Conservation (phyloP, 2,329 filamentous ascomycete genomes). For the Tolypocladium endophyticum region DNA sequence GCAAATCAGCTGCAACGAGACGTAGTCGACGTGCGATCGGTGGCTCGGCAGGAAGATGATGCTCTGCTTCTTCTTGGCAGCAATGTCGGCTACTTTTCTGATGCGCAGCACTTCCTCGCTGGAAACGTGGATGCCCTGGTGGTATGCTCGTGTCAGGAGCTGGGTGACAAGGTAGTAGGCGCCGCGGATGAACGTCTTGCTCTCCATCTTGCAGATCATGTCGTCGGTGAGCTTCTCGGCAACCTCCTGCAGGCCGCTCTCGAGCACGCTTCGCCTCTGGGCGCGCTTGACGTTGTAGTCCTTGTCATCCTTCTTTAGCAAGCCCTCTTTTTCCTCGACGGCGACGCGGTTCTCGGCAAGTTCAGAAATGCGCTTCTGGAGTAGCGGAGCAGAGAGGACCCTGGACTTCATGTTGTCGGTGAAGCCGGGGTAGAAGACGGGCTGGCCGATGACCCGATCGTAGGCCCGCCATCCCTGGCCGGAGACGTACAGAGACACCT, state of each 20-base stretch:
- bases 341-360: constrained; percentile 64
- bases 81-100: constrained; percentile 70
- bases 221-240: constrained; percentile 79
- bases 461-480: constrained; percentile 94
- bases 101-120: constrained; percentile 85
- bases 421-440: constrained; percentile 88
- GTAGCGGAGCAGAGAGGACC: constrained; percentile 64
- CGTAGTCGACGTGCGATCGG: constrained; percentile 91
- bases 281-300: constrained; percentile 39
- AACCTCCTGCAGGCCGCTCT: constrained; percentile 65
- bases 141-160: constrained; percentile 82
- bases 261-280: constrained; percentile 53
- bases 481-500: constrained; percentile 86
- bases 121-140: constrained; percentile 93
- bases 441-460: constrained; percentile 80
- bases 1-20: constrained; percentile 89
- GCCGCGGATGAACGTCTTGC: constrained; percentile 79
- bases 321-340: constrained; percentile 67
- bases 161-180: constrained; percentile 88
- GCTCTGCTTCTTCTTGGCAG: constrained; percentile 79
- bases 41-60: constrained; percentile 95
- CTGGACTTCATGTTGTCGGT: constrained; percentile 76
- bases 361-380: constrained; percentile 64
- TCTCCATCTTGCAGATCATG: constrained; percentile 99
- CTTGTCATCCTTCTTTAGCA: constrained; percentile 46